A percentile compares a stretch with the other conserved stretches of the same genome.
These are phyloP conservation scores for Breynia disticha DNA, from an alignment of 441 rosid genomes.

Conservation along the genomic window DNA sequence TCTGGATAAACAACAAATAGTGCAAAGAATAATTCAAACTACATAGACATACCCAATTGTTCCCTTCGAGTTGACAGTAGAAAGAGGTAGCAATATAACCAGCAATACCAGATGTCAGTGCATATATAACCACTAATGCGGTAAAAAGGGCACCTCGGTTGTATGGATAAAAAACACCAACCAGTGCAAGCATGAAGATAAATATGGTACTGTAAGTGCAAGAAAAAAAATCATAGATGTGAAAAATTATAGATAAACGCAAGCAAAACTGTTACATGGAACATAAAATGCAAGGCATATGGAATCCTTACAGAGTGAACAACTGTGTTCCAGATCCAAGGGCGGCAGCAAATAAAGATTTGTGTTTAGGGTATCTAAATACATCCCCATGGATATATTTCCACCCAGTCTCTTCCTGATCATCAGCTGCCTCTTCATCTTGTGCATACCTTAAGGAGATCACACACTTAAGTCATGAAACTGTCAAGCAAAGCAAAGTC, in stretches of 20 bases:
- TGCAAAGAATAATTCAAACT: no score
- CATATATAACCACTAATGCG: slow-evolving; percentile 63
- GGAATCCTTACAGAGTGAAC: slow-evolving; percentile 55
- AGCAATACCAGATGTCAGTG: slow-evolving; percentile 65
- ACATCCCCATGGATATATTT: slow-evolving; percentile 73
- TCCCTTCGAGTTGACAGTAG: slow-evolving; percentile 74
- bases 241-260: background rate
- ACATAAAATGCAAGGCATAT: background rate
- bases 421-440: slow-evolving; percentile 73
- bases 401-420: slow-evolving; percentile 78
- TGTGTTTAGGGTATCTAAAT: slow-evolving; percentile 50
- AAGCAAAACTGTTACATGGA: background rate
- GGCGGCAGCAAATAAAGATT: slow-evolving; percentile 63
- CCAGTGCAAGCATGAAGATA: slow-evolving; percentile 58
- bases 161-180: slow-evolving; percentile 71
- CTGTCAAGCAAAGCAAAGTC: background rate
- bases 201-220: slow-evolving; percentile 38
- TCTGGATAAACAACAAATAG: no score
- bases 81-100: slow-evolving; percentile 61
- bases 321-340: slow-evolving; percentile 65
- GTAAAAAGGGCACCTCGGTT: slow-evolving; percentile 70
- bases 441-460: slow-evolving; percentile 44
- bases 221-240: background rate
- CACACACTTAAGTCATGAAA: background rate
- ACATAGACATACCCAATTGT: slow-evolving; percentile 51